These are phyloP conservation scores for Moelleriella libera DNA, from an alignment of 2,329 filamentous ascomycete species.

Conservation along the genomic window DNA sequence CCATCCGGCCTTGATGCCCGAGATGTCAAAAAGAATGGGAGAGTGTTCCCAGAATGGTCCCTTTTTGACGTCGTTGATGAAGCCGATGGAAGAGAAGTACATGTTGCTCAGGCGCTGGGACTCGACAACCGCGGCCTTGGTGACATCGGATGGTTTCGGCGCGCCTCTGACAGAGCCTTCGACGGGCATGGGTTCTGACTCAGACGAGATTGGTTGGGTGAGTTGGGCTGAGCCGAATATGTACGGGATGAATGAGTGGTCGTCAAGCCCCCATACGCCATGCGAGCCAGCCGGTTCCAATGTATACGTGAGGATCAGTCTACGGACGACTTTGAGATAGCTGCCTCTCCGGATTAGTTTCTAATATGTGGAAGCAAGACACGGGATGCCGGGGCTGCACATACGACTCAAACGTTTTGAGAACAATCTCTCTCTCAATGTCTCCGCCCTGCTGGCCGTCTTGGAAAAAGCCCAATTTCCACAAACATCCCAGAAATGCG, in stretches of 20 bases:
- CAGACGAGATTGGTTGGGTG: slow-evolving; percentile 54
- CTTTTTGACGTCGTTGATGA: slow-evolving; percentile 94
- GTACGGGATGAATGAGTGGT: slow-evolving; percentile 88
- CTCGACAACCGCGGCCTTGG: slow-evolving; percentile 49
- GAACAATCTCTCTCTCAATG: slow-evolving; percentile 65
- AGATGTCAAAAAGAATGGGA: slow-evolving; percentile 87
- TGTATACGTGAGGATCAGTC: slow-evolving; percentile 78
- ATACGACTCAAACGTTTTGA: slow-evolving; percentile 71
- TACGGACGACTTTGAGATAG: slow-evolving; percentile 68
- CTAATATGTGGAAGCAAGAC: neutral
- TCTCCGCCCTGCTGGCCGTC: slow-evolving; percentile 35
- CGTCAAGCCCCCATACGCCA: slow-evolving; percentile 96
- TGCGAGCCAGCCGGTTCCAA: slow-evolving; percentile 93
- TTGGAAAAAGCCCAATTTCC: slow-evolving; percentile 75
- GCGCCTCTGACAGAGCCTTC: slow-evolving; percentile 65
- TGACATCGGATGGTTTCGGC: slow-evolving; percentile 58
- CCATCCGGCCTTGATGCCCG: slow-evolving; percentile 85
- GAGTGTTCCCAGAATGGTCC: slow-evolving; percentile 97
- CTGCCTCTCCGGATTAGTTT: slow-evolving; percentile 22
- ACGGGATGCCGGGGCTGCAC: neutral
- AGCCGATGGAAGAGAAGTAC: slow-evolving; percentile 92
- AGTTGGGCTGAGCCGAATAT: slow-evolving; percentile 91
- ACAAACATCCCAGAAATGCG: slow-evolving; percentile 77
- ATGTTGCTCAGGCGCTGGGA: slow-evolving; percentile 56
- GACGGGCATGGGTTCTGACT: slow-evolving; percentile 47